Evolutionary conservation across 768 basidiomycete genomes (phyloP), one percentile per base, ranked within the genome.

Genomic region (Kwoniella dejecticola): DNA sequence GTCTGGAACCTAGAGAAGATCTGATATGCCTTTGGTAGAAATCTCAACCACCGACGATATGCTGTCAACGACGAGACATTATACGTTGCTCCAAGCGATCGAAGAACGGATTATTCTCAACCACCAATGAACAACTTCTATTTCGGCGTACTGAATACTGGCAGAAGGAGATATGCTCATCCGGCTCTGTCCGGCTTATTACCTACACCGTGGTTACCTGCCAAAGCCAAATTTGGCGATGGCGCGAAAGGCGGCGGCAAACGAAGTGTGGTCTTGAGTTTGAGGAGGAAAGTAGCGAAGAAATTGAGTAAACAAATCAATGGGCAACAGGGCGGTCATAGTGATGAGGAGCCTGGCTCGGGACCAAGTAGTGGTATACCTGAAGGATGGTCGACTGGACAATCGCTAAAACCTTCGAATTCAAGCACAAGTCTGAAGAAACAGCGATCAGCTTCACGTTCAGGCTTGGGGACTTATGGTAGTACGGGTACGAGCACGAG

Each of bases 71-170:
- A 96, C 66, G 94, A 96, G 66, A 92, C 89, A 1, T 77, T 97
- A 29, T 98, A 98, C 72, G 90, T 96, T 53, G 95, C 94, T 4
- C 93, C 93, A 0, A 91, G 94, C 70, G 93, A 95, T 75, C 89
- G 90, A 68, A 83, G 89, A 31, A 94, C 92, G 17, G 90, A 94
- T 80, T 94, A 94, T 77, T 92, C 91, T 0, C 95, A 98, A 78
- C 94, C 95, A 0, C 95, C 95, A 0, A 93, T 98, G 90, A 88
- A 89, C 13, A 91, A 91, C 69, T 94, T 91, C 87, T 97, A 91
- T 77, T 84, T 83, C 44, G 95, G 95, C 0, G 91, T 98, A 21
- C 82, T 98, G 13, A 95, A 95, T 75, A 96, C 93, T n/a, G 92
- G 92, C 10, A 91, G 94, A 77, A 82, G 90, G 50, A 87, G 94